Conservation (phyloP, 169 alveolate genomes). For the Fabrea salina region DNA sequence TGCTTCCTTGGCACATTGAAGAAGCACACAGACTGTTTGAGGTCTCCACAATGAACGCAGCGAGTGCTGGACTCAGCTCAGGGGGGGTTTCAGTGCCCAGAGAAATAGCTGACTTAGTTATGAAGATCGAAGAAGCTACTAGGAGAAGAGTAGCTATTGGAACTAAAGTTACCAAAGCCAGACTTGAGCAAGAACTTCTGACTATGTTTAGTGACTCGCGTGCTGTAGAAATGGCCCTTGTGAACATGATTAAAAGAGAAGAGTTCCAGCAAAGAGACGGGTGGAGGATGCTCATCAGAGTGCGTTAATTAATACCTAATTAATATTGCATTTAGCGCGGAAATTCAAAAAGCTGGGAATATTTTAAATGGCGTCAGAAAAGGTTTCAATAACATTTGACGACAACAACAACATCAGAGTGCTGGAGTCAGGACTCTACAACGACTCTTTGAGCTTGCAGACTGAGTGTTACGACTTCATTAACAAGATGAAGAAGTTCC, state of each 20-base stretch:
- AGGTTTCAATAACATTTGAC: constrained; percentile 76
- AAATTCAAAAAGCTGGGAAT: too few species aligned
- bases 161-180: constrained; percentile 62
- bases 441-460: constrained; percentile 71
- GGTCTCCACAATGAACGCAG: constrained; percentile 81
- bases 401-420: constrained; percentile 81
- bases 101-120: constrained; percentile 63
- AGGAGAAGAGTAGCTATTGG: constrained; percentile 77
- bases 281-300: constrained; percentile 71
- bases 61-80: constrained; percentile 30
- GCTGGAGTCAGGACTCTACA: constrained; percentile 74
- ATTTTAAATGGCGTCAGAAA: constrained; percentile 40
- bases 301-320: constrained; percentile 44
- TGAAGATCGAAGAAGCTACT: constrained; percentile 79
- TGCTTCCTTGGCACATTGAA: constrained; percentile 71
- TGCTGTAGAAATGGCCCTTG: constrained; percentile 78
- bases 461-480: constrained; percentile 78
- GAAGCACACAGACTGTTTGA: constrained; percentile 87
- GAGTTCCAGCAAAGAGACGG: constrained; percentile 70
- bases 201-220: constrained; percentile 59
- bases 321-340: too few species aligned
- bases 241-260: constrained; percentile 66
- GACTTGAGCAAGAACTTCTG: constrained; percentile 64
- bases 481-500: constrained; percentile 66
- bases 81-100: constrained; percentile 60